These are phyloP conservation scores for Fusarium sp. DNA, from an alignment of 2,329 filamentous ascomycete genomes.

Conservation along the genomic window DNA sequence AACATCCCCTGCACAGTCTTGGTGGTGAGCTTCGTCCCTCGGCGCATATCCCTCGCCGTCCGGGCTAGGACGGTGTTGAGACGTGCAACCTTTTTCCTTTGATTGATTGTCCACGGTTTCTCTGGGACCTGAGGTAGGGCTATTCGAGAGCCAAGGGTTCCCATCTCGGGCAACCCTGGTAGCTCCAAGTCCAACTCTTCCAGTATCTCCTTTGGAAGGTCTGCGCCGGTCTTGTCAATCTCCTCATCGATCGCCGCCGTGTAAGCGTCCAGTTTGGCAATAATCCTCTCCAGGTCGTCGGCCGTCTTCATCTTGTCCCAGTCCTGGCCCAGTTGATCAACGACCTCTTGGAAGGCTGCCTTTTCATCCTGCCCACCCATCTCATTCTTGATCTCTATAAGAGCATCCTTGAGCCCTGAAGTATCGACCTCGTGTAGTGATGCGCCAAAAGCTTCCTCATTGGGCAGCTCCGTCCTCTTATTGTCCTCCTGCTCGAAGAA, in stretches of 20 bases:
- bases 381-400: conserved; percentile 52
- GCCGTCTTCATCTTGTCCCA: conserved; percentile 46
- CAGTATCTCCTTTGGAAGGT: conserved; percentile 47
- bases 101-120: conserved; percentile 50
- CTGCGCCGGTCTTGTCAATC: conserved; percentile 45
- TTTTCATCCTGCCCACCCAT: conserved; percentile 50
- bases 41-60: conserved; percentile 44
- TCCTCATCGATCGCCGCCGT: conserved; percentile 49
- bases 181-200: conserved; percentile 47
- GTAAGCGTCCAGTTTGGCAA: conserved; percentile 48
- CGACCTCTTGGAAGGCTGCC: conserved; percentile 49
- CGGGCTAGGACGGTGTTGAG: conserved; percentile 48
- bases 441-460: conserved; percentile 54
- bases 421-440: conserved; percentile 51
- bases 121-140: conserved; percentile 50
- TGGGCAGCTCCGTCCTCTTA: conserved; percentile 50
- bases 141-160: conserved; percentile 38
- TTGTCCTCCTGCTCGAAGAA: conserved; percentile 61
- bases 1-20: conserved; percentile 56
- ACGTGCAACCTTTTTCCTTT: conserved; percentile 51
- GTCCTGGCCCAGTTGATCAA: conserved; percentile 46
- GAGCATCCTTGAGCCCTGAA: conserved; percentile 48
- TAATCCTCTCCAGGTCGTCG: conserved; percentile 49
- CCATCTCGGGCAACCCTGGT: conserved; percentile 38
- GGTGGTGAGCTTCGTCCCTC: conserved; percentile 41